Evolutionary conservation across 306 rosid species (phyloP).

Genomic region (Cicer yamashitae): DNA sequence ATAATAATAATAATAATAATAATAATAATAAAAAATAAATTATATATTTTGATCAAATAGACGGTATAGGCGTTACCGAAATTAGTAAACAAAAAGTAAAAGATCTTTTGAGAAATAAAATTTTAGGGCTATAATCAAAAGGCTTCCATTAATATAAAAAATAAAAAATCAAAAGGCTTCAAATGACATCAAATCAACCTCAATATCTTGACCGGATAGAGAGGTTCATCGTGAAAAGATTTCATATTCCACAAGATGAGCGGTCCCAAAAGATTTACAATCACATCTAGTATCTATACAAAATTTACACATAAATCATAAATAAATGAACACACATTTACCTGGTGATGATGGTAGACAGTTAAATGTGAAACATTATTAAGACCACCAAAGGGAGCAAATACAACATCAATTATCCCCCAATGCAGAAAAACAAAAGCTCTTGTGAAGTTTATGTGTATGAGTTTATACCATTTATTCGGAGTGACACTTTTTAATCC

Average conservation of each 20-base stretch:
- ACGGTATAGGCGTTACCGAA: not conserved
- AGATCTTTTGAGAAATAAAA: not conserved
- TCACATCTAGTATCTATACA: not conserved
- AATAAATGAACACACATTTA: not conserved
- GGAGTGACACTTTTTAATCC: slow-evolving; percentile 26
- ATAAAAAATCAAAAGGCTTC: not conserved
- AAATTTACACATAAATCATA: not conserved
- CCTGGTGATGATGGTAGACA: not conserved
- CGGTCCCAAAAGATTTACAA: not conserved
- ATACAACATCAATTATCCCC: not conserved
- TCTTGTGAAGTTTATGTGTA: not conserved
- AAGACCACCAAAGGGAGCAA: slow-evolving; percentile 12
- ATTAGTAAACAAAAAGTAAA: not conserved
- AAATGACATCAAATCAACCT: slow-evolving; percentile 38
- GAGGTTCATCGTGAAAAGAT: not conserved
- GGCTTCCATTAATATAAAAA: not conserved
- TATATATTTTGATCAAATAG: too few species aligned
- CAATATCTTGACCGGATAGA: slow-evolving; percentile 25
- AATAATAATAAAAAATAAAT: too few species aligned
- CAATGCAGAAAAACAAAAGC: not conserved
- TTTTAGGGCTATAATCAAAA: slow-evolving; percentile 28
- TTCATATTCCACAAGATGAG: not conserved
- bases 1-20: not conserved
- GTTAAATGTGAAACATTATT: not conserved
- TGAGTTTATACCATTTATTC: not conserved